Percentiles rank a stretch among this genome's conserved stretches.
Conservation (phyloP, 306 rosid genomes). For the Carpinus viminea region DNA sequence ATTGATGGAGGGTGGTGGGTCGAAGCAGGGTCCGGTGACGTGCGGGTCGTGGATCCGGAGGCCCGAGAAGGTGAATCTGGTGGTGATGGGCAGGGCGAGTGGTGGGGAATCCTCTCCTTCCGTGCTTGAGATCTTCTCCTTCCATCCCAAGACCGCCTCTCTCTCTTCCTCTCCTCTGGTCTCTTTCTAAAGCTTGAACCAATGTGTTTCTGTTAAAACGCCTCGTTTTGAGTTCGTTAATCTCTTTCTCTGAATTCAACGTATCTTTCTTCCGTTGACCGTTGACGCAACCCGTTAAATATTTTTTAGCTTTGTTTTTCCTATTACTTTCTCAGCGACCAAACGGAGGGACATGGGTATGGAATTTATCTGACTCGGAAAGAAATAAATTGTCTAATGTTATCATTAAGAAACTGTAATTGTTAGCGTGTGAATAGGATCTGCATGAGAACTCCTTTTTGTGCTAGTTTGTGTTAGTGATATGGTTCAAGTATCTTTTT, state of each 20-base stretch:
- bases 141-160: too few species aligned
- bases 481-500: neutral
- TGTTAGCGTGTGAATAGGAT: neutral
- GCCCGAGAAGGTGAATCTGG: conserved; percentile 67
- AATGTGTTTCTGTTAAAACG: neutral
- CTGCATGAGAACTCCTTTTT: neutral
- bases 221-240: neutral
- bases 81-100: conserved; percentile 66
- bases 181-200: too few species aligned
- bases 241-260: neutral
- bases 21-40: conserved; percentile 63
- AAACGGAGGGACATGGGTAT: neutral
- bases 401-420: neutral
- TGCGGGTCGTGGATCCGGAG: conserved; percentile 95
- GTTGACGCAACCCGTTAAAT: neutral
- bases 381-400: neutral
- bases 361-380: conserved; percentile 3
- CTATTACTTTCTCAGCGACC: neutral
- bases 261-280: neutral
- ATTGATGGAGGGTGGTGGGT: conserved; percentile 60
- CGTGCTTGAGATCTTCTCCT: too few species aligned
- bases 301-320: neutral
- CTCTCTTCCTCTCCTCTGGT: too few species aligned
- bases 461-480: neutral
- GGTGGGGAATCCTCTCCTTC: too few species aligned